These are phyloP conservation scores for Podospora anserina DNA, from an alignment of 495 filamentous ascomycete genomes.

Conservation along the genomic window DNA sequence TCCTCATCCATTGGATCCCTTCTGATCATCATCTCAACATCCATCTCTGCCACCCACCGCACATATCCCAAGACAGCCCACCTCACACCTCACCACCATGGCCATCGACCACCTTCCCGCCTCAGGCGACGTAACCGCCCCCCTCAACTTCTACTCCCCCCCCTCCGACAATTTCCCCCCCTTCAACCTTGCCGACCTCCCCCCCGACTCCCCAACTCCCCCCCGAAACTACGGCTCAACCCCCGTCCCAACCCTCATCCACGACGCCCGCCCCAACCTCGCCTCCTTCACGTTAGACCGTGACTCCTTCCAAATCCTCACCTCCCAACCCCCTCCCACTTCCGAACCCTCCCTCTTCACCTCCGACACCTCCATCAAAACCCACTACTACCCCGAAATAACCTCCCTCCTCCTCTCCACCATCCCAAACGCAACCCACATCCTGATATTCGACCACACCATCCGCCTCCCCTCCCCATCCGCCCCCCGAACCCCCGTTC, in stretches of 20 bases:
- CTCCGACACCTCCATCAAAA: slow-evolving; percentile 59
- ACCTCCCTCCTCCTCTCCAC: slow-evolving; percentile 59
- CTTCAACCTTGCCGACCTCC: slow-evolving; percentile 65
- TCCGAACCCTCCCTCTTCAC: slow-evolving; percentile 55
- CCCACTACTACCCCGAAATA: slow-evolving; percentile 81
- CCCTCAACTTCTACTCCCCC: slow-evolving; percentile 65
- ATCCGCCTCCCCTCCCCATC: slow-evolving; percentile 60
- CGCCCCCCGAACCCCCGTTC: slow-evolving; percentile 62
- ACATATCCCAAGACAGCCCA: slow-evolving; percentile 10
- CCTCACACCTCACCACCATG: neutral
- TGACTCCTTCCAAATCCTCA: slow-evolving; percentile 66
- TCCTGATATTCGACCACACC: slow-evolving; percentile 85
- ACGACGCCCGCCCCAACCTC: slow-evolving; percentile 61
- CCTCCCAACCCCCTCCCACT: slow-evolving; percentile 49
- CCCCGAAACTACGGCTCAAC: slow-evolving; percentile 58
- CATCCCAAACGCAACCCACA: slow-evolving; percentile 58
- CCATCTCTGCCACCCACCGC: slow-evolving; percentile 31
- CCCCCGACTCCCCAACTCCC: slow-evolving; percentile 53
- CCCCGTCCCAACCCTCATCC: slow-evolving; percentile 38
- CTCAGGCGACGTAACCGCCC: slow-evolving; percentile 61
- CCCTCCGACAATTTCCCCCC: slow-evolving; percentile 63
- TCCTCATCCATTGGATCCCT: neutral
- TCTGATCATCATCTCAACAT: neutral
- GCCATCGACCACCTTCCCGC: slow-evolving; percentile 43
- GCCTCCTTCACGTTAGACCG: slow-evolving; percentile 61